Evolutionary conservation across 1,139 yeast species (phyloP).

Genomic region (Kodamaea arcana): DNA sequence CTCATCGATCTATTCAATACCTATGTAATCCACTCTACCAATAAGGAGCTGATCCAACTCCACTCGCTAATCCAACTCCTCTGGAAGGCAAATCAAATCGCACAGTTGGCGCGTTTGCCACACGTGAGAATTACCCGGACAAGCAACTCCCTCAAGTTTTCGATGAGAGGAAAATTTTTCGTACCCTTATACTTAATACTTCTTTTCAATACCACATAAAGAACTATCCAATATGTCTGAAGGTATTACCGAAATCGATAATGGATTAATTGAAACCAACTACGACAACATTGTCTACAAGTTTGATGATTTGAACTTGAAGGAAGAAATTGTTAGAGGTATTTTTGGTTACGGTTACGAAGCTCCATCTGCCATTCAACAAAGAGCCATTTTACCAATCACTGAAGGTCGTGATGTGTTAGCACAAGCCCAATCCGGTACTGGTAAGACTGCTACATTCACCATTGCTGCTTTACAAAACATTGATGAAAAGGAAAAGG

Average conservation of each 20-base stretch:
- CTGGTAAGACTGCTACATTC: constrained; percentile 99
- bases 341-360: constrained; percentile 98
- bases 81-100: too few species aligned
- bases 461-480: constrained; percentile 95
- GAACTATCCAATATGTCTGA: constrained; percentile 32
- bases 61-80: too few species aligned
- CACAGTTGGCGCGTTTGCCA: constrained; percentile 1
- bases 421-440: constrained; percentile 99
- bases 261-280: constrained; percentile 88
- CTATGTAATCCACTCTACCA: too few species aligned
- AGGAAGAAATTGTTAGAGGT: constrained; percentile 76
- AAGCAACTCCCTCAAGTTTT: constrained; percentile 2
- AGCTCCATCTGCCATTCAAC: constrained; percentile 96
- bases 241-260: constrained; percentile 80
- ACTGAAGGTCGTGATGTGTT: constrained; percentile 95
- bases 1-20: too few species aligned
- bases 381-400: constrained; percentile 95
- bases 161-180: constrained; percentile 1
- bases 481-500: constrained; percentile 71
- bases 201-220: not conserved
- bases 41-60: too few species aligned
- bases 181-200: not conserved
- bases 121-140: not conserved
- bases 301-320: constrained; percentile 82
- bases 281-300: constrained; percentile 94